A percentile compares a stretch with the other conserved stretches of the same genome.
These are phyloP conservation scores for Neurospora sp. DNA, from an alignment of 495 filamentous ascomycete genomes.

Conservation along the genomic window DNA sequence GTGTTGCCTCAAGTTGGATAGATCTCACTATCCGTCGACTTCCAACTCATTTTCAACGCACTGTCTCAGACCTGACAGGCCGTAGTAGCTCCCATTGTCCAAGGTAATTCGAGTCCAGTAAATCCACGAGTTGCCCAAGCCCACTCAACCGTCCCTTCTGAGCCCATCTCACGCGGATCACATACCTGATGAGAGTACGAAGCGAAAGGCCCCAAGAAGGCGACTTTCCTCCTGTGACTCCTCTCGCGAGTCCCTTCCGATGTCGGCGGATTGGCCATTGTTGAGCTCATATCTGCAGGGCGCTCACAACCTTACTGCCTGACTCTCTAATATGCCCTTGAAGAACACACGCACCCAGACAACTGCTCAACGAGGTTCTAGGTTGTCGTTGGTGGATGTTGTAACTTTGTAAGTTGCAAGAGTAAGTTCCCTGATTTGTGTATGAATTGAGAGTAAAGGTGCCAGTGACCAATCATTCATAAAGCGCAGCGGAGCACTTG, in stretches of 20 bases:
- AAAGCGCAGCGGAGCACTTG: not conserved
- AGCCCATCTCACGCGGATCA: slow-evolving; percentile 19
- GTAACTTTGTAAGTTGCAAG: not conserved
- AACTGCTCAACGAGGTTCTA: not conserved
- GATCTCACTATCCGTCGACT: not conserved
- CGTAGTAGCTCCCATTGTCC: not conserved
- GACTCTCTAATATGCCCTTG: not conserved
- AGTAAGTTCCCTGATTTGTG: not conserved
- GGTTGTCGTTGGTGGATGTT: not conserved
- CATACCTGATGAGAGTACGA: slow-evolving; percentile 95
- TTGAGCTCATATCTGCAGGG: not conserved
- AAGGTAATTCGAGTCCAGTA: not conserved
- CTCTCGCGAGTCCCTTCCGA: not conserved
- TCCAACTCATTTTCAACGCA: too few relatives aligned
- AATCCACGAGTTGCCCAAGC: not conserved
- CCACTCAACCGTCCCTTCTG: not conserved
- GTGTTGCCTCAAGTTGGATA: not conserved
- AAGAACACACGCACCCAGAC: not conserved
- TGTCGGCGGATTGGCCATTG: not conserved
- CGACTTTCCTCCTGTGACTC: slow-evolving; percentile 34
- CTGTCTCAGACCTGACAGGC: not conserved
- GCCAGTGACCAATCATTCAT: not conserved
- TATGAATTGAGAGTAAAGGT: not conserved
- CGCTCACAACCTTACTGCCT: not conserved
- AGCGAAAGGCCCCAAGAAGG: slow-evolving; percentile 72